A percentile compares a stretch with the other conserved stretches of the same genome.
Evolutionary conservation across 768 basidiomycete species (phyloP).

Genomic region (Auricularia heimuer): DNA sequence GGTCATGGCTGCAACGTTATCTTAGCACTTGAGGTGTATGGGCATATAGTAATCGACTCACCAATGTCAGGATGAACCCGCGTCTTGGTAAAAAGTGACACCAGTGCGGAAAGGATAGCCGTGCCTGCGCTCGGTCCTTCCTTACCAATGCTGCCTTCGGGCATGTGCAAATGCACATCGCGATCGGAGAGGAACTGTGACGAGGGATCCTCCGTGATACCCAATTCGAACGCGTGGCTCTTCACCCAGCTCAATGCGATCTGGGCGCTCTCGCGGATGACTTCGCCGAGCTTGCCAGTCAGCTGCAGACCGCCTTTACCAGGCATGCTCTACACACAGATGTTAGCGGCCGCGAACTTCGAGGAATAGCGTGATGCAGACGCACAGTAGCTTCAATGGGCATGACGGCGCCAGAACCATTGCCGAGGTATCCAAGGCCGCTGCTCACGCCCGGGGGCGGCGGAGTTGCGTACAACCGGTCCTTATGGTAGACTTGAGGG

Average conservation of each 20-base stretch:
- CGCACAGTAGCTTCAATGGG: constrained; percentile 88
- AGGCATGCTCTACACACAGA: constrained; percentile 71
- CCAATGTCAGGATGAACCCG: constrained; percentile 81
- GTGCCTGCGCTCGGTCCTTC: constrained; percentile 97
- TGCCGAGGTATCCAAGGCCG: constrained; percentile 91
- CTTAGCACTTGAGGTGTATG: background rate
- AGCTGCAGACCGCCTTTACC: constrained; percentile 88
- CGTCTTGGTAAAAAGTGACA: constrained; percentile 82
- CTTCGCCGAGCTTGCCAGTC: constrained; percentile 96
- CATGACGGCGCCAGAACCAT: constrained; percentile 95
- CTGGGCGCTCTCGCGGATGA: constrained; percentile 92
- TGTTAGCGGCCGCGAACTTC: constrained; percentile 2
- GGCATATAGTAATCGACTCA: constrained; percentile 26
- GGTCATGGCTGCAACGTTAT: constrained; percentile 67
- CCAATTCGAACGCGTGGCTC: constrained; percentile 78
- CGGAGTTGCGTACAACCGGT: constrained; percentile 69
- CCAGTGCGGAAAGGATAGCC: constrained; percentile 84
- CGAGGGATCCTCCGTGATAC: constrained; percentile 61
- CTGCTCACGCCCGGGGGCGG: constrained; percentile 92
- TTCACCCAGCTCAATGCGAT: constrained; percentile 93
- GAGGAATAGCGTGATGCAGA: constrained; percentile 10
- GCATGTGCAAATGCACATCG: constrained; percentile 96
- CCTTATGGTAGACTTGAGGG: constrained; percentile 90
- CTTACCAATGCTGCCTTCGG: constrained; percentile 86
- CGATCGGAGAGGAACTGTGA: constrained; percentile 77